Base-by-base conservation (phyloP, 2,329 filamentous ascomycete genomes). In the Colletotrichum scovillei region DNA sequence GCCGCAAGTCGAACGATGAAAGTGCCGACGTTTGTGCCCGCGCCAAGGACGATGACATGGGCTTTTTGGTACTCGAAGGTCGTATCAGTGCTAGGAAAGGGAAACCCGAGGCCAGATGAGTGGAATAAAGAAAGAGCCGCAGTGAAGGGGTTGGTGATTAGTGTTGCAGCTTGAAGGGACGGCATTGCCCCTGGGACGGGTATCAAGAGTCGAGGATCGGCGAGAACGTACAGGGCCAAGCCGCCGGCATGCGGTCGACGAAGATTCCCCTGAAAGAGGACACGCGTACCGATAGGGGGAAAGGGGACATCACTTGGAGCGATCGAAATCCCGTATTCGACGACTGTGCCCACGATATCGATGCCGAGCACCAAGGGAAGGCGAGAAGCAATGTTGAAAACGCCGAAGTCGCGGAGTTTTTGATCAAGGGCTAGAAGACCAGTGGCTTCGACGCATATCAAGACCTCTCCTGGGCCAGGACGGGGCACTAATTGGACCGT, bases 91-190 rank as follows among this genome's bases (percentile, higher is more conserved):
- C 32, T 26, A 8, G 59, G 53, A 32, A 65, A 19, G 9, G 32
- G 42, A 35, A 24, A 14, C 32, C 3, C 7, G 11, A 60, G 67
- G 70, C 67, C 67, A 65, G 32, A 65, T 24, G 12, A 57, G 9
- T 35, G 59, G 59, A 64, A 60, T 11, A 30, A 16, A 70, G 59
- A 73, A 73, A 70, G 67, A 73, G 70, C 66, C 55, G 8, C 26
- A 56, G 60, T 56, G 26, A 28, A 56, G 4, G 42, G 22, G 22
- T 56, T 28, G n/a, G 60, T 42, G 6, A 55, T 19, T 11, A 49
- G 2, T 2, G 19, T 49, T 5, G 59, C 19, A 19, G 59, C 24
- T 30, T 64, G 14, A 12, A 26, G 14, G 24, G n/a, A 32, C n/a
- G 26, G 6, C 6, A 26, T 26, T 22, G 1, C 22, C 30, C n/a